These are phyloP conservation scores for Tuber melanosporum DNA, from an alignment of 495 filamentous ascomycete genomes.

Conservation along the genomic window DNA sequence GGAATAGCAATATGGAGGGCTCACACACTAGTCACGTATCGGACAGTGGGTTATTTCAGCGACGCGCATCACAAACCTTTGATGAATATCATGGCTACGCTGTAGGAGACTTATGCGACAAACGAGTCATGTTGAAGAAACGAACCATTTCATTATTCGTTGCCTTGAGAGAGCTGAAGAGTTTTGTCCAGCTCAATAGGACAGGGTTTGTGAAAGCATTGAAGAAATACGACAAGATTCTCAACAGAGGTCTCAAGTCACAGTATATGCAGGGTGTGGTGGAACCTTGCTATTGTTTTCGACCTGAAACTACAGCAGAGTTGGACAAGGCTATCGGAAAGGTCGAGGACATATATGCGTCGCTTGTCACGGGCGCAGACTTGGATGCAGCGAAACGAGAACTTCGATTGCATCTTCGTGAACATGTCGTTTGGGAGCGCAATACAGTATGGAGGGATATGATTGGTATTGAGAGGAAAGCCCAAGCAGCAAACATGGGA, in stretches of 20 bases:
- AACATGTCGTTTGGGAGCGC: constrained; percentile 98
- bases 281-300: constrained; percentile 68
- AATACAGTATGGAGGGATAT: constrained; percentile 99
- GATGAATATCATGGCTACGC: constrained; percentile 73
- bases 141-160: constrained; percentile 80
- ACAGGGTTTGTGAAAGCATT: constrained; percentile 93
- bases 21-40: constrained; percentile 28
- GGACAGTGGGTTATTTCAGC: constrained; percentile 12
- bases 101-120: constrained; percentile 63
- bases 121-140: constrained; percentile 83
- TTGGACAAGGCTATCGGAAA: constrained; percentile 63
- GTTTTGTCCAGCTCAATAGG: constrained; percentile 90
- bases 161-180: constrained; percentile 89
- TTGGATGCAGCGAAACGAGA: constrained; percentile 67
- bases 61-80: constrained; percentile 41
- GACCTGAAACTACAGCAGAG: constrained; percentile 57
- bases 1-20: constrained; percentile 25
- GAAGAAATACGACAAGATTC: constrained; percentile 98
- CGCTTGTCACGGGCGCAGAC: constrained; percentile 74
- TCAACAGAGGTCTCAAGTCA: constrained; percentile 68
- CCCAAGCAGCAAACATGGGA: constrained; percentile 89
- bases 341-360: constrained; percentile 73
- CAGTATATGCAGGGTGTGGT: constrained; percentile 70
- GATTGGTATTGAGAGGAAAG: constrained; percentile 95
- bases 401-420: constrained; percentile 80